Evolutionary conservation across 345 rosid species (phyloP).

Genomic region (Laguncularia racemosa): DNA sequence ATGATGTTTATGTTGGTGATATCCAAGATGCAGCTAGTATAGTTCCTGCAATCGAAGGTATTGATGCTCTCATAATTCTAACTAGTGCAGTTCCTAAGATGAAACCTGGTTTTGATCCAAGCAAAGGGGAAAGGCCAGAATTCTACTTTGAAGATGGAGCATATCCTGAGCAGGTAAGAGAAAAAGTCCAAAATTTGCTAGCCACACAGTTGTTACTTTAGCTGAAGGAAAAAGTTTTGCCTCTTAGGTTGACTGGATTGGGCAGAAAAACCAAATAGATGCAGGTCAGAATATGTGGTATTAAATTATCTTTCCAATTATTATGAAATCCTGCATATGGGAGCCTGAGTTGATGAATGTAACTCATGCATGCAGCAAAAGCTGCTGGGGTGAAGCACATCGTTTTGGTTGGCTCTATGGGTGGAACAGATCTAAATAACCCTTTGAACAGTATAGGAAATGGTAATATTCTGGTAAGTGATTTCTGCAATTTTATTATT

Average conservation of each 20-base stretch:
- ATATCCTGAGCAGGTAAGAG: conserved; percentile 78
- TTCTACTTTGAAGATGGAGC: conserved; percentile 87
- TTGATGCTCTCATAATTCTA: conserved; percentile 78
- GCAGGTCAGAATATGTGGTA: conserved; percentile 27
- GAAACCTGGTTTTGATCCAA: conserved; percentile 86
- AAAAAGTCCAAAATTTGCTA: no score
- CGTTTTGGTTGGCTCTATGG: conserved; percentile 96
- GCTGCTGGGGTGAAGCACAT: conserved; percentile 94
- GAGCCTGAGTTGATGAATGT: conserved; percentile 9
- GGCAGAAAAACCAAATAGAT: conserved; percentile 97
- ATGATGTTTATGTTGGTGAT: conserved; percentile 69
- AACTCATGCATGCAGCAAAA: conserved; percentile 40
- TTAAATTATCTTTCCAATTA: no score
- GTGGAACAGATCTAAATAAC: conserved; percentile 69
- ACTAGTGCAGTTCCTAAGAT: conserved; percentile 84
- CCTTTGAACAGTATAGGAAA: conserved; percentile 85
- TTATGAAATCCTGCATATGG: background rate
- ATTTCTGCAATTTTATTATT: background rate
- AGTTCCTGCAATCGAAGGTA: conserved; percentile 57
- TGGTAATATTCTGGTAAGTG: conserved; percentile 83
- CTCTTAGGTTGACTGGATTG: conserved; percentile 90
- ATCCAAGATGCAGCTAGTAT: conserved; percentile 50
- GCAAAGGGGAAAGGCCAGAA: conserved; percentile 84
- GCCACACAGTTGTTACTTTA: background rate
- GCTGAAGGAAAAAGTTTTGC: background rate